Percentiles rank a stretch among this genome's conserved stretches.
phyloP scores from a whole-genome alignment of 2,329 filamentous ascomycete species.

The Ceratocystis smalleyi region DNA sequence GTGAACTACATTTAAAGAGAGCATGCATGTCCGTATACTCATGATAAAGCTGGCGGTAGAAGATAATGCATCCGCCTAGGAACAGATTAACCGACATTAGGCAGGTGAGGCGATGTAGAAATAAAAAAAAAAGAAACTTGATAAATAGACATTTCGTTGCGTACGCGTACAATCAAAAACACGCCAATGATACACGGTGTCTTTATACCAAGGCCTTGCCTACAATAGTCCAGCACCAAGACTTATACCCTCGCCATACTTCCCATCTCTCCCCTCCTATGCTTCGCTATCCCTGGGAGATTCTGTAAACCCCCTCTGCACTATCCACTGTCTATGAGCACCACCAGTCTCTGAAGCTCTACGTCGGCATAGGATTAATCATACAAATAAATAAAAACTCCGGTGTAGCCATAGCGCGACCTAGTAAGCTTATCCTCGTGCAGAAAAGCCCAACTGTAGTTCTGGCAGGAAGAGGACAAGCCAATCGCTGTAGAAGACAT shows the following conservation, averaged over 20 bases:
- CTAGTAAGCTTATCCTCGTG: background rate
- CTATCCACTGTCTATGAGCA: background rate
- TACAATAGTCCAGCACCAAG: background rate
- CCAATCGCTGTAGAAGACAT: background rate
- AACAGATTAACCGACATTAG: no score
- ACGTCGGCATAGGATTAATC: background rate
- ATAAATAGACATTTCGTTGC: background rate
- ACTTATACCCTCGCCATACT: background rate
- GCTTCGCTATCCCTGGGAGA: background rate
- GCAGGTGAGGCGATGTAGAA: background rate
- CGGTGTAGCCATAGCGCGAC: background rate
- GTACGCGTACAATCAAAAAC: slow-evolving; percentile 8
- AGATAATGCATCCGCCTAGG: no score
- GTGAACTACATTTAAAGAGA: no score
- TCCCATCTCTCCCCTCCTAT: background rate
- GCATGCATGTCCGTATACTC: no score
- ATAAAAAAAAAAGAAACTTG: background rate
- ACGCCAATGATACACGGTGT: slow-evolving; percentile 4
- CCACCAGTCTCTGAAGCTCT: background rate
- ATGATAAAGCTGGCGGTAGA: no score
- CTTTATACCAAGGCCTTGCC: background rate
- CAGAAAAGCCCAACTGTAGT: background rate
- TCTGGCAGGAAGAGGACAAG: background rate
- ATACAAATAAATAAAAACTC: background rate
- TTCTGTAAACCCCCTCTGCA: background rate